phyloP scores from a whole-genome alignment of 768 basidiomycete species.

The Macrocybe gigantea region DNA sequence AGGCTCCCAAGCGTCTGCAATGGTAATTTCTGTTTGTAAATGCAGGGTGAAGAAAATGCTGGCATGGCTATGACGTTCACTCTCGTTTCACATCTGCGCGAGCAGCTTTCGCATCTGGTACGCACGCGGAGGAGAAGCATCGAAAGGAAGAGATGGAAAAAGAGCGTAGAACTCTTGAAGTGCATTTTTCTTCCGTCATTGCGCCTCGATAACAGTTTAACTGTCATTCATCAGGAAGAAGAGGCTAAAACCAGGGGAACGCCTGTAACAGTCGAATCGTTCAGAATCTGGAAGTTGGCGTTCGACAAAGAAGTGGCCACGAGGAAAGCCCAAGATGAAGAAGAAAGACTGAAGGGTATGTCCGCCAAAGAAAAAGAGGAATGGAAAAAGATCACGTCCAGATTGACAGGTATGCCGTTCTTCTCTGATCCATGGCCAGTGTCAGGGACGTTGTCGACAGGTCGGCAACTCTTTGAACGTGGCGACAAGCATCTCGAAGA shows the following conservation, averaged over 20 bases:
- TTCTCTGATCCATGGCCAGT: not conserved
- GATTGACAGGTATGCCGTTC: constrained; percentile 58
- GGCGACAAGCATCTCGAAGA: constrained; percentile 71
- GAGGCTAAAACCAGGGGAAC: constrained; percentile 87
- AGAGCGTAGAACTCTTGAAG: constrained; percentile 74
- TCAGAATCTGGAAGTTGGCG: constrained; percentile 74
- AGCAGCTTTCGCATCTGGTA: constrained; percentile 64
- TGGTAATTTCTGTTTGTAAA: constrained; percentile 2
- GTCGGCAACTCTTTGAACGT: constrained; percentile 88
- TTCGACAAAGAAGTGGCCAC: constrained; percentile 67
- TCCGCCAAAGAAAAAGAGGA: constrained; percentile 85
- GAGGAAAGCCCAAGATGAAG: constrained; percentile 66
- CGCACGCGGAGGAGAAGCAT: constrained; percentile 49
- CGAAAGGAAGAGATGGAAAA: constrained; percentile 64
- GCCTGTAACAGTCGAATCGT: constrained; percentile 79
- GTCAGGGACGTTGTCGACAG: constrained; percentile 31
- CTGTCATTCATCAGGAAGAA: constrained; percentile 55
- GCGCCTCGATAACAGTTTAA: not conserved
- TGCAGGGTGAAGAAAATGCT: constrained; percentile 78
- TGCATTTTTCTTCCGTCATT: constrained; percentile 20
- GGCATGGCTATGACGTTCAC: constrained; percentile 99
- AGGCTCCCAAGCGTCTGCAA: constrained; percentile 1
- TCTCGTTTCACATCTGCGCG: constrained; percentile 78
- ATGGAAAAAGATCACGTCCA: constrained; percentile 52
- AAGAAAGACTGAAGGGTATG: constrained; percentile 62